Evolutionary conservation across 306 rosid genomes (phyloP).

Genomic region (Hippophae gyantsensis): DNA sequence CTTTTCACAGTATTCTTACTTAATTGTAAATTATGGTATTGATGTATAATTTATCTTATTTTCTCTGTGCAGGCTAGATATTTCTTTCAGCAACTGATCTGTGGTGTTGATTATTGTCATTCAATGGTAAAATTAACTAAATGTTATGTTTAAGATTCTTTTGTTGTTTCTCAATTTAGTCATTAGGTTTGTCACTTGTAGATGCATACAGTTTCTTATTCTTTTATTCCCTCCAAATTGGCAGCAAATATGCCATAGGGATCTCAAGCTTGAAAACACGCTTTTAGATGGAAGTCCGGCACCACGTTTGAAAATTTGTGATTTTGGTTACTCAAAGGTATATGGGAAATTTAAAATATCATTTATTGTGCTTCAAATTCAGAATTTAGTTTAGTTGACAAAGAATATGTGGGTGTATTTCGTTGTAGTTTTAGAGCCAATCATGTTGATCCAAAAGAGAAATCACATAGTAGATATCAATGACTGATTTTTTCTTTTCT

Average conservation of each 20-base stretch:
- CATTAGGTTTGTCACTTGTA: neutral
- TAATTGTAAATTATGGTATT: neutral
- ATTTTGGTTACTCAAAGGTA: slow-evolving; percentile 63
- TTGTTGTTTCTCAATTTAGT: neutral
- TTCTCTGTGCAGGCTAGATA: slow-evolving; percentile 43
- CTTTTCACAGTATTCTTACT: slow-evolving; percentile 1
- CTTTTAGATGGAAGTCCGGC: slow-evolving; percentile 58
- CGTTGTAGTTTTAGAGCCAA: no score
- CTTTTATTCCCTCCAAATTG: neutral
- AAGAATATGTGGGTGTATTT: neutral
- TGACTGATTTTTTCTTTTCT: neutral
- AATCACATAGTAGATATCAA: neutral
- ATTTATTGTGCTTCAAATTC: neutral
- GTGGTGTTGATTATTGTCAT: slow-evolving; percentile 58
- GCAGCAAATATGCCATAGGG: slow-evolving; percentile 22
- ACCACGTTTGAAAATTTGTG: slow-evolving; percentile 60
- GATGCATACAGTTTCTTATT: neutral
- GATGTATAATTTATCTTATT: neutral
- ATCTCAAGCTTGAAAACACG: slow-evolving; percentile 18
- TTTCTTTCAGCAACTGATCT: slow-evolving; percentile 69
- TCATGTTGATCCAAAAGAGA: no score
- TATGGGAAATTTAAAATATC: neutral
- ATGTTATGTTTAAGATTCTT: neutral
- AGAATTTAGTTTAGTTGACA: neutral
- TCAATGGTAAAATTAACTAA: slow-evolving; percentile 30